Evolutionary conservation across 768 basidiomycete genomes (phyloP), one percentile per base, ranked within the genome.

Genomic region (Russula virescens): DNA sequence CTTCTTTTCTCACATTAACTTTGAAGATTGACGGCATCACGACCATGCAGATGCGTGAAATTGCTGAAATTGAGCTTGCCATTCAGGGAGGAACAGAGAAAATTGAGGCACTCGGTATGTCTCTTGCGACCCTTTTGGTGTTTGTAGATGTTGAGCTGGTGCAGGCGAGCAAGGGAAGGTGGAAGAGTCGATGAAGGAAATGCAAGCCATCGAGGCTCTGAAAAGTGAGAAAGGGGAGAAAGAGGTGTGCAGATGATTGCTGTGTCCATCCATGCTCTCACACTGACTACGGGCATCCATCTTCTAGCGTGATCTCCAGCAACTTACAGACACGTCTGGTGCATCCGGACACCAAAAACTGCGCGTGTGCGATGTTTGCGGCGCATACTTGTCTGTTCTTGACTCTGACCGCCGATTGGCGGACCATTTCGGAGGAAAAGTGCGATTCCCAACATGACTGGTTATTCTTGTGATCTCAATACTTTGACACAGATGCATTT

Each of bases 311-410:
- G 97, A 98, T 71, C 80, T 98, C 49, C 94, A 97, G 75, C 88
- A 94, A 74, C 79, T 99, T 66, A 97, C 96, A 46, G 97, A 99
- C 73, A 98, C 94, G 34, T 96, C 95, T 45, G 97, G 97, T 60
- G 97, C 97, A 6, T 97, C 94, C 60, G 97, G 97, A n/a, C 97
- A 99, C 80, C 97, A 99, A 77, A 98, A 98, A 76, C 79, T 99
- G 69, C 88, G 97, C 65, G 97, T 99, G n/a, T 98, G 97, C 78
- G 97, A 99, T 78, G 95, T 98, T 31, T 99, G 97, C 73, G 97
- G 97, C 70, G 97, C 97, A n/a, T 98, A 98, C 80, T 83, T 99
- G 49, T 96, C 93, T 18, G 92, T 99, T 42, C 81, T 98, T 52
- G 97, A 99, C 76, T 98, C 96, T 61, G 97, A 99, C 79, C 87